These are phyloP conservation scores for Onygenales sp. DNA, from an alignment of 2,329 filamentous ascomycete genomes.

Conservation along the genomic window DNA sequence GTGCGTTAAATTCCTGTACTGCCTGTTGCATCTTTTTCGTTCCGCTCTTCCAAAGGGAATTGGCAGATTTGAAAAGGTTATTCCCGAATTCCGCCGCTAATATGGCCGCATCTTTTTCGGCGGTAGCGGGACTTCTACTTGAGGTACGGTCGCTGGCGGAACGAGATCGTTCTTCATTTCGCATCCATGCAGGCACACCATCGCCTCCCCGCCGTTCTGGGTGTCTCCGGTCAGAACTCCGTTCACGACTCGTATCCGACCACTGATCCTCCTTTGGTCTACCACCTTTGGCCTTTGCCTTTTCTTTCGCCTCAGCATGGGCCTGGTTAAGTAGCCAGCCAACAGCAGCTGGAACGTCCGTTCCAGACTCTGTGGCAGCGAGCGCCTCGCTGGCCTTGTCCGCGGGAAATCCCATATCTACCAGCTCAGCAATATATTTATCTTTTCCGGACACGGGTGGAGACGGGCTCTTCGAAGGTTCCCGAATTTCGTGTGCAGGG, in stretches of 20 bases:
- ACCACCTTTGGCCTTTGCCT: slow-evolving; percentile 35
- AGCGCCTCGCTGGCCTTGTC: slow-evolving; percentile 76
- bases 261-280: not conserved
- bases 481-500: not conserved
- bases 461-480: not conserved
- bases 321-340: slow-evolving; percentile 87
- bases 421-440: slow-evolving; percentile 72
- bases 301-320: slow-evolving; percentile 71
- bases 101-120: slow-evolving; percentile 67
- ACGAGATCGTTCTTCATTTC: slow-evolving; percentile 40
- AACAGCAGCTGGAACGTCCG: slow-evolving; percentile 77
- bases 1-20: slow-evolving; percentile 70
- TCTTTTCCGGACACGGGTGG: slow-evolving; percentile 49
- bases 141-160: slow-evolving; percentile 6
- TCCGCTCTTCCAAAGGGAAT: slow-evolving; percentile 87
- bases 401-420: slow-evolving; percentile 88
- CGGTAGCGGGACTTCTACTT: slow-evolving; percentile 32
- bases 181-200: slow-evolving; percentile 53
- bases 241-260: slow-evolving; percentile 14
- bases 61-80: slow-evolving; percentile 84
- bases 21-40: slow-evolving; percentile 90
- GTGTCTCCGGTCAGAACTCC: slow-evolving; percentile 13
- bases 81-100: slow-evolving; percentile 73
- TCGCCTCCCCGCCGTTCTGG: slow-evolving; percentile 16
- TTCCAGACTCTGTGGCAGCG: slow-evolving; percentile 66